Percentiles rank a stretch among this genome's conserved stretches.
Evolutionary conservation across 1,284 basidiomycete genomes (phyloP).

Genomic region (Ganoderma sp.): DNA sequence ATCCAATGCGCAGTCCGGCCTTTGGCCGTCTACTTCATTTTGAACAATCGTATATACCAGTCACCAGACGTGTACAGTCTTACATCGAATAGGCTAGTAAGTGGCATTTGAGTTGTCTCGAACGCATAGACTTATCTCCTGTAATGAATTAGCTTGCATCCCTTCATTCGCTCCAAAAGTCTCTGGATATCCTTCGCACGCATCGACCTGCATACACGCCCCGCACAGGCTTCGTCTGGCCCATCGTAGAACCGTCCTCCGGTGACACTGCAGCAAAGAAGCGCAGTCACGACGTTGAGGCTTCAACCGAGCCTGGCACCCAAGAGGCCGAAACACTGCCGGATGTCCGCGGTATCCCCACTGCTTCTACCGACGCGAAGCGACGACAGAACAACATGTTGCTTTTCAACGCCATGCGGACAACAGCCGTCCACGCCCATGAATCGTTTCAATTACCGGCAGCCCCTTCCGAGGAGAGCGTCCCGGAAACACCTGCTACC

Average conservation of each 20-base stretch:
- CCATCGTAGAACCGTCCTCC: slow-evolving; percentile 63
- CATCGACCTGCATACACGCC: slow-evolving; percentile 80
- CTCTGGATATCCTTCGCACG: slow-evolving; percentile 70
- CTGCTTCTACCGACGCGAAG: slow-evolving; percentile 23
- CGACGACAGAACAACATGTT: slow-evolving; percentile 71
- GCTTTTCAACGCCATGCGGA: slow-evolving; percentile 75
- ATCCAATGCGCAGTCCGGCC: slow-evolving; percentile 59
- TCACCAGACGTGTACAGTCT: slow-evolving; percentile 83
- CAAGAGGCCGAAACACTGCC: slow-evolving; percentile 34
- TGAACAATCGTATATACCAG: slow-evolving; percentile 86
- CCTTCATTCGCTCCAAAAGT: slow-evolving; percentile 72
- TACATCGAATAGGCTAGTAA: slow-evolving; percentile 80
- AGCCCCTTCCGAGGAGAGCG: slow-evolving; percentile 42
- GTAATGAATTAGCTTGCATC: slow-evolving; percentile 63
- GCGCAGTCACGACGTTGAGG: slow-evolving; percentile 40
- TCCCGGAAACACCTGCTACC: slow-evolving; percentile 49
- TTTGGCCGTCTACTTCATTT: slow-evolving; percentile 81
- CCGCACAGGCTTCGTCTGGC: slow-evolving; percentile 81
- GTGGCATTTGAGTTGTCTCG: slow-evolving; percentile 31
- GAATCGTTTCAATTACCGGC: slow-evolving; percentile 48
- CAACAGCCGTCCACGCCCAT: slow-evolving; percentile 72
- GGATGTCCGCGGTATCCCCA: slow-evolving; percentile 22
- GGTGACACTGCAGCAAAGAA: slow-evolving; percentile 54
- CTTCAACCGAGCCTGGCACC: slow-evolving; percentile 35
- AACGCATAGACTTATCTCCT: slow-evolving; percentile 7